Evolutionary conservation across 106 monocot genomes (phyloP).

Genomic region (Dioscorea alata): DNA sequence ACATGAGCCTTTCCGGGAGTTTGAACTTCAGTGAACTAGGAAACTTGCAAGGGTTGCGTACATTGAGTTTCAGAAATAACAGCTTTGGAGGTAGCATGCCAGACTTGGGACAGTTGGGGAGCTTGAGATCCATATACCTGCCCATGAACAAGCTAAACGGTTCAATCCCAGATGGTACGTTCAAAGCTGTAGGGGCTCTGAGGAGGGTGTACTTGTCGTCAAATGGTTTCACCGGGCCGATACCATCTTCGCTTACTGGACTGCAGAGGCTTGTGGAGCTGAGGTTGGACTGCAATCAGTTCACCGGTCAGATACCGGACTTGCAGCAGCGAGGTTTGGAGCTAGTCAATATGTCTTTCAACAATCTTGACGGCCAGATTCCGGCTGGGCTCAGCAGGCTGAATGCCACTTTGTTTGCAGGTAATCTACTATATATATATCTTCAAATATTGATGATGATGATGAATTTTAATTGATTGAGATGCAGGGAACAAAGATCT

Average conservation of each 20-base stretch:
- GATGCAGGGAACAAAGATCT: slow-evolving; percentile 25
- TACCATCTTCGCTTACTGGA: slow-evolving; percentile 47
- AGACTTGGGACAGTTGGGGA: slow-evolving; percentile 22
- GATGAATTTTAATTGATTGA: neutral
- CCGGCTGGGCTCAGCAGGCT: slow-evolving; percentile 32
- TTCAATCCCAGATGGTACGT: slow-evolving; percentile 36
- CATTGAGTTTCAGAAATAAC: slow-evolving; percentile 72
- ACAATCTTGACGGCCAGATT: slow-evolving; percentile 53
- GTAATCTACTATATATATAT: slow-evolving; percentile 11
- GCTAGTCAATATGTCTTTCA: slow-evolving; percentile 43
- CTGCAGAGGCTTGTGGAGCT: slow-evolving; percentile 37
- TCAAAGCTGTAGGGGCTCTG: slow-evolving; percentile 47
- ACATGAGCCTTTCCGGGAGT: slow-evolving; percentile 43
- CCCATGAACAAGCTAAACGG: slow-evolving; percentile 50
- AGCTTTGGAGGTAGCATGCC: slow-evolving; percentile 58
- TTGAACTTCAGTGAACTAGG: slow-evolving; percentile 30
- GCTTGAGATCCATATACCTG: slow-evolving; percentile 36
- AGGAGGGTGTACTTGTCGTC: slow-evolving; percentile 34
- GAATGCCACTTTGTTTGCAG: slow-evolving; percentile 25
- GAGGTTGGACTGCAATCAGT: slow-evolving; percentile 42
- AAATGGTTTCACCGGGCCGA: slow-evolving; percentile 54
- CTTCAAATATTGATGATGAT: neutral
- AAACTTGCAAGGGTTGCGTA: slow-evolving; percentile 26
- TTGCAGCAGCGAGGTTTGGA: slow-evolving; percentile 23
- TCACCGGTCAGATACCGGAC: slow-evolving; percentile 49